These are phyloP conservation scores for Haematococcus sp. DNA, from an alignment of 139 green algal species.

Conservation along the genomic window DNA sequence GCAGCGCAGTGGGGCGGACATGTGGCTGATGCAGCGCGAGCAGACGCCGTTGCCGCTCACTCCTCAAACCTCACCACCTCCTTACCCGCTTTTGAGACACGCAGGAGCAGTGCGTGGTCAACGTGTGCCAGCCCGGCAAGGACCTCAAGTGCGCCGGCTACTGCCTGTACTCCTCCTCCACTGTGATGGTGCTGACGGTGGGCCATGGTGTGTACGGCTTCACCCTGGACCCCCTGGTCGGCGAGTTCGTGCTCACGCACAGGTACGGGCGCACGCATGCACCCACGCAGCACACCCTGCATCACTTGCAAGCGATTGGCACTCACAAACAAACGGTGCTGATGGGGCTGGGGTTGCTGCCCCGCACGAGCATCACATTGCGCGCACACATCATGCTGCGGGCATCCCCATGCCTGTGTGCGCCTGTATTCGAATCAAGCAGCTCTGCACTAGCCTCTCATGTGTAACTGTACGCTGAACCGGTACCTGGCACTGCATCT, in stretches of 20 bases:
- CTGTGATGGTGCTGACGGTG: conserved; percentile 90
- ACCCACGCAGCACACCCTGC: too few species aligned
- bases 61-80: too few species aligned
- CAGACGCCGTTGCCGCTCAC: too few species aligned
- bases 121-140: conserved; percentile 91
- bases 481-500: too few species aligned
- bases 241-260: conserved; percentile 92
- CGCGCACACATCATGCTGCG: too few species aligned
- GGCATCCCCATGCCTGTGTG: too few species aligned
- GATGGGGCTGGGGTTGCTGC: neutral
- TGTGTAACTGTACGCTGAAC: too few species aligned
- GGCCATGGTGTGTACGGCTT: conserved; percentile 93
- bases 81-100: conserved; percentile 7
- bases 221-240: conserved; percentile 85
- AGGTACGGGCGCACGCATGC: neutral
- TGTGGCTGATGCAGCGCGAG: neutral
- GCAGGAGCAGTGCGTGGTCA: conserved; percentile 83
- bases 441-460: too few species aligned
- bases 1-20: neutral
- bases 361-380: too few species aligned
- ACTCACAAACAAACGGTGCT: neutral
- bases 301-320: too few species aligned
- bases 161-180: conserved; percentile 90
- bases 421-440: too few species aligned
- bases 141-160: conserved; percentile 89